Base-by-base conservation (phyloP, 2,329 filamentous ascomycete genomes). In the Fusarium annulatum region DNA sequence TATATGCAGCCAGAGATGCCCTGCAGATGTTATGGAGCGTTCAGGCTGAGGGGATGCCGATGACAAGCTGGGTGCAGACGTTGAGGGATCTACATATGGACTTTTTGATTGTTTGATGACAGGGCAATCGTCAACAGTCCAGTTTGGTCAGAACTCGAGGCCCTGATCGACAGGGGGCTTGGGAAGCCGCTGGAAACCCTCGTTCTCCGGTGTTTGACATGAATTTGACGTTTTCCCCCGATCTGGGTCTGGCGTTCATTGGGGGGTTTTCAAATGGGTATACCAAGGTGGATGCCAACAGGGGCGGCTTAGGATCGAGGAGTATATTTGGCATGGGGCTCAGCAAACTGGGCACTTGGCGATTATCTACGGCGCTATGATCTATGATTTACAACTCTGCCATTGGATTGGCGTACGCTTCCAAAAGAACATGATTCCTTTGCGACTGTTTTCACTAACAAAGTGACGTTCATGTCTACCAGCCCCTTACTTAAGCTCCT, bases 1-100 rank as follows among this genome's bases (percentile, higher is more conserved):
- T 87, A 8, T 81, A 84, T 57, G 86, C 85, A 3, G 85, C 85
- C 9, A 82, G 85, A 71, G 82, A 86, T 48, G 84, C 83, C n/a
- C 74, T 88, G 45, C 79, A 83, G 49, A 77, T 82, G 9, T 81
- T 88, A 0, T 87, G 86, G 86, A 77, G 72, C 15, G 67, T 82
- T 23, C 83, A 85, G 10, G 80, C 79, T 4, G 74, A 80, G 12
- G 78, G 75, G 1, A 74, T 74, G 28, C 72, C 64, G 0, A 75
- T 74, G 16, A 79, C 71, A 57, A 84, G 82, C 45, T 87, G 85
- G 85, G 78, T 87, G 5, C 82, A 84, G 65, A 82, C 81, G n/a
- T 69, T 87, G 43, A 85, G 82, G 53, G 81, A 83, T 33, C 78
- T 82, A 3, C 76, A 82, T 10, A 77, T 85, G 70, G 84, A 86